These are phyloP conservation scores for Schizonepeta tenuifolia DNA, from an alignment of 257 asterid species.

Conservation along the genomic window DNA sequence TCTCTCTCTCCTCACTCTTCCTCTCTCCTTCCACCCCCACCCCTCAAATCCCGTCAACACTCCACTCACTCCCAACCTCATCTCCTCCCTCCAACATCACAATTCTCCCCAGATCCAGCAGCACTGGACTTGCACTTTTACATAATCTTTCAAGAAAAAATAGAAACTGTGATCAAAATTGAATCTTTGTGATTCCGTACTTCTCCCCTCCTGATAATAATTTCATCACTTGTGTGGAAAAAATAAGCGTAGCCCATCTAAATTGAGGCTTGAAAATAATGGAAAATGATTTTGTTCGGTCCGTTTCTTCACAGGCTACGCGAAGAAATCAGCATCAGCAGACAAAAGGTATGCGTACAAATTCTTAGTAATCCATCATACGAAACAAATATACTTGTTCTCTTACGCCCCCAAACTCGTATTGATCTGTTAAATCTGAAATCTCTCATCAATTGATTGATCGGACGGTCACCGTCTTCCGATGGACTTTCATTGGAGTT, in stretches of 20 bases:
- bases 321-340: constrained; percentile 55
- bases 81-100: no score
- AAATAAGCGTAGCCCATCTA: constrained; percentile 21
- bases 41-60: no score
- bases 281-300: constrained; percentile 50
- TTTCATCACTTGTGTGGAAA: constrained; percentile 6
- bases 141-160: constrained; percentile 20
- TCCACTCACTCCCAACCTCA: no score
- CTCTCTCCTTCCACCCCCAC: no score
- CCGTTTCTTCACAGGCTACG: constrained; percentile 54
- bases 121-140: not conserved
- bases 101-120: constrained; percentile 30
- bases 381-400: not conserved
- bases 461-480: constrained; percentile 35
- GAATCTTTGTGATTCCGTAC: constrained; percentile 38
- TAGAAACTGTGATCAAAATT: constrained; percentile 22
- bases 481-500: constrained; percentile 57
- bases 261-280: constrained; percentile 31
- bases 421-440: constrained; percentile 26
- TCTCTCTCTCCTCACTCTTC: no score
- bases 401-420: constrained; percentile 9
- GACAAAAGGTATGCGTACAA: constrained; percentile 38
- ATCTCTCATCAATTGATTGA: constrained; percentile 35
- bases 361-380: constrained; percentile 15
- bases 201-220: not conserved